Evolutionary conservation across 768 basidiomycete genomes (phyloP).

Genomic region (Suillus occidentalis): DNA sequence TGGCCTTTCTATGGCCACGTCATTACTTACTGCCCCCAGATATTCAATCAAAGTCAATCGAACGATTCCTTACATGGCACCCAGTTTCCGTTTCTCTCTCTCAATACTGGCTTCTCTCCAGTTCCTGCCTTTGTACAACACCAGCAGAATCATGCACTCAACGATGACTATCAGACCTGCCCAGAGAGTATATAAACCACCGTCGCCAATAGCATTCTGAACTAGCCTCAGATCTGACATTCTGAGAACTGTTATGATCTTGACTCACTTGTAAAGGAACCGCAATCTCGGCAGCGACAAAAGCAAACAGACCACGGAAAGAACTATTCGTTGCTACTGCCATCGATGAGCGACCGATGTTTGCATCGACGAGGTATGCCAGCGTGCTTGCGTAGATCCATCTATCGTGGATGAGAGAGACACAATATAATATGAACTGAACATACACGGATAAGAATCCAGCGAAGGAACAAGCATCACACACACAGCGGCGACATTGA

Average conservation of each 20-base stretch:
- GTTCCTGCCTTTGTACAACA: constrained; percentile 53
- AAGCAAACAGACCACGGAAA: constrained; percentile 69
- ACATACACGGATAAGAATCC: constrained; percentile 72
- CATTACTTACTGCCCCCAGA: background rate
- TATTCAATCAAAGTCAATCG: background rate
- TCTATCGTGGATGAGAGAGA: constrained; percentile 25
- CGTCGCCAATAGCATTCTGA: constrained; percentile 22
- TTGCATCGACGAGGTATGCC: constrained; percentile 86
- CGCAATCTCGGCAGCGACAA: constrained; percentile 70
- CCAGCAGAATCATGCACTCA: constrained; percentile 55
- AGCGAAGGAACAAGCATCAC: constrained; percentile 70
- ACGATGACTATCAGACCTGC: constrained; percentile 52
- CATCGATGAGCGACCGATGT: constrained; percentile 75
- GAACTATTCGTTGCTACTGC: constrained; percentile 76
- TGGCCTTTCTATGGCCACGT: background rate
- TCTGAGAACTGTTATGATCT: background rate
- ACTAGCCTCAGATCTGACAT: background rate
- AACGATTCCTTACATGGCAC: background rate
- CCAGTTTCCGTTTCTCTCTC: constrained; percentile 34
- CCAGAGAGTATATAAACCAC: constrained; percentile 39
- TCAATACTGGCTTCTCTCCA: constrained; percentile 59
- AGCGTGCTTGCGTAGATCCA: constrained; percentile 67
- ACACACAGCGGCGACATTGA: constrained; percentile 67
- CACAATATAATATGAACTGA: background rate
- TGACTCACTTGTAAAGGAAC: constrained; percentile 59